Conservation (phyloP, 495 filamentous ascomycete genomes). For the Aspergillus egyptiacus region DNA sequence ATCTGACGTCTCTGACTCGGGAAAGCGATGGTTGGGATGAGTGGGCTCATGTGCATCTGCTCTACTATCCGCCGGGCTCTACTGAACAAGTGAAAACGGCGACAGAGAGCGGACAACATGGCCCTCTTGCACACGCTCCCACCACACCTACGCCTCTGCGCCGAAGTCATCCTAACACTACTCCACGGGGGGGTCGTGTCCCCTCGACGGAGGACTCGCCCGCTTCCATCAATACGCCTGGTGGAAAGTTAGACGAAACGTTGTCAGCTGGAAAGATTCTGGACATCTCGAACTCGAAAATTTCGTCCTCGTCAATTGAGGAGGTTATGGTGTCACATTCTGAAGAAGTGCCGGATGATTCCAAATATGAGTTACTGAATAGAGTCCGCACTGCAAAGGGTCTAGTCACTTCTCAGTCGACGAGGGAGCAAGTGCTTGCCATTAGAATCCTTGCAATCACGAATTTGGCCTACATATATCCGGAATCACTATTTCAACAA, state of each 20-base stretch:
- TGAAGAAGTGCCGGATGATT: slow-evolving; percentile 60
- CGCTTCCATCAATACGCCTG: slow-evolving; percentile 20
- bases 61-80: slow-evolving; percentile 52
- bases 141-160: slow-evolving; percentile 48
- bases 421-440: slow-evolving; percentile 69
- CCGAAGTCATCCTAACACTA: slow-evolving; percentile 48
- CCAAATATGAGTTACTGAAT: slow-evolving; percentile 81
- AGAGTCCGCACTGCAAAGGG: slow-evolving; percentile 76
- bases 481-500: slow-evolving; percentile 70
- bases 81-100: slow-evolving; percentile 26
- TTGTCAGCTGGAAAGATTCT: slow-evolving; percentile 53
- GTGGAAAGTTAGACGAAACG: slow-evolving; percentile 32
- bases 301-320: slow-evolving; percentile 57
- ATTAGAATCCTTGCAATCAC: slow-evolving; percentile 82
- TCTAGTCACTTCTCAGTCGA: slow-evolving; percentile 55
- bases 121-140: slow-evolving; percentile 27
- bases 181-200: slow-evolving; percentile 44
- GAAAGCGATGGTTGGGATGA: slow-evolving; percentile 55
- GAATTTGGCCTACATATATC: slow-evolving; percentile 84
- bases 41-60: slow-evolving; percentile 59
- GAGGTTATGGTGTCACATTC: slow-evolving; percentile 60
- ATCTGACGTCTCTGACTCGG: slow-evolving; percentile 65
- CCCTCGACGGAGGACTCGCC: slow-evolving; percentile 51
- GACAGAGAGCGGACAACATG: slow-evolving; percentile 26
- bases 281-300: slow-evolving; percentile 60